Conservation (phyloP, 108 stramenopile genomes). For the Halocafeteria seosinensis region DNA sequence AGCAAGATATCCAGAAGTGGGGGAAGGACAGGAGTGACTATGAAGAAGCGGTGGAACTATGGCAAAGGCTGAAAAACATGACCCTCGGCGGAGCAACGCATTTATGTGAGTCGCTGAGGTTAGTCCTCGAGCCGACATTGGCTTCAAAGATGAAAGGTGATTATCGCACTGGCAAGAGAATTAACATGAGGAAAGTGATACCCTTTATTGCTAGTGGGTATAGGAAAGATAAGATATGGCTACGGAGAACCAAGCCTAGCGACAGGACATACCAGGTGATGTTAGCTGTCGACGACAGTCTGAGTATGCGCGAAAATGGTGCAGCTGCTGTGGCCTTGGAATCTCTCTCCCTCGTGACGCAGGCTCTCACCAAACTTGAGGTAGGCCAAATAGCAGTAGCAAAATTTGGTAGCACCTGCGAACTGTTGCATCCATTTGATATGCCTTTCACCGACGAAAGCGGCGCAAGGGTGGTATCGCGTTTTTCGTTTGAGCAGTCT, state of each 20-base stretch:
- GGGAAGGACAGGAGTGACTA: no score
- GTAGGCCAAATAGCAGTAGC: slow-evolving; percentile 80
- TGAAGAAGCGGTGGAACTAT: background rate
- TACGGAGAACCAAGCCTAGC: slow-evolving; percentile 91
- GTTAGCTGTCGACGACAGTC: slow-evolving; percentile 85
- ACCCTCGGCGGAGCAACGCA: slow-evolving; percentile 55
- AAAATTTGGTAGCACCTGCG: slow-evolving; percentile 69
- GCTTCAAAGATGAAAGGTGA: slow-evolving; percentile 85
- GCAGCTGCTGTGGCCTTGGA: slow-evolving; percentile 70
- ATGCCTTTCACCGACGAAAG: slow-evolving; percentile 66
- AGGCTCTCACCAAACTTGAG: slow-evolving; percentile 80
- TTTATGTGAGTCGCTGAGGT: slow-evolving; percentile 85
- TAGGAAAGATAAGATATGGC: slow-evolving; percentile 96
- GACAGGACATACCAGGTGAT: slow-evolving; percentile 84
- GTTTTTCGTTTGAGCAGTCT: slow-evolving; percentile 65
- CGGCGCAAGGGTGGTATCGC: slow-evolving; percentile 52
- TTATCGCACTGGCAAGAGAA: slow-evolving; percentile 87
- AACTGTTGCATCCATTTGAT: slow-evolving; percentile 66
- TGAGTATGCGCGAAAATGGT: slow-evolving; percentile 74
- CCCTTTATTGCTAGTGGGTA: slow-evolving; percentile 92
- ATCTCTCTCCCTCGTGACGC: slow-evolving; percentile 66
- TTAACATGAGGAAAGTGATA: slow-evolving; percentile 97
- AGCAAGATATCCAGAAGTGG: no score
- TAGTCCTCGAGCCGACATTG: slow-evolving; percentile 83
- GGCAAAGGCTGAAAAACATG: slow-evolving; percentile 40